Evolutionary conservation across 225 moss, liverwort and hornwort genomes (phyloP).

Genomic region (Bryoerythrophyllum caledonicum): DNA sequence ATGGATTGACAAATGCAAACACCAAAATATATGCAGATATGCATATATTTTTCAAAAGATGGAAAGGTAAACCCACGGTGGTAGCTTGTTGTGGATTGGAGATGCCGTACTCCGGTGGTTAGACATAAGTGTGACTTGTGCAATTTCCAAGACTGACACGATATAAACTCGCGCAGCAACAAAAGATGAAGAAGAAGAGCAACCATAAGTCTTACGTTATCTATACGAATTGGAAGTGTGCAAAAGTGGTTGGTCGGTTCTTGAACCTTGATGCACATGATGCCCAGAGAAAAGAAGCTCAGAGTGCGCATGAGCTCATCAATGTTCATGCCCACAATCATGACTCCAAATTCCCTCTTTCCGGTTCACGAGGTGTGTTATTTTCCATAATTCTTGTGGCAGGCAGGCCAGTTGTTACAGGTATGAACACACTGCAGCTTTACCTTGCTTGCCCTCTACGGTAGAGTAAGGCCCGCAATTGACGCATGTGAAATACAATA

Average conservation of each 20-base stretch:
- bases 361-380: neutral
- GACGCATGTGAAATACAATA: too few relatives aligned
- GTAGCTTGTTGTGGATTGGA: too few relatives aligned
- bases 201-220: too few relatives aligned
- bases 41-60: too few relatives aligned
- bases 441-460: neutral
- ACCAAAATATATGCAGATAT: too few relatives aligned
- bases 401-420: neutral
- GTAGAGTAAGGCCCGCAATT: too few relatives aligned
- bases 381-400: neutral
- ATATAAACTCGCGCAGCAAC: neutral
- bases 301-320: neutral
- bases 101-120: too few relatives aligned
- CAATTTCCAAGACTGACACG: slow-evolving; percentile 10
- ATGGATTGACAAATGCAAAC: too few relatives aligned
- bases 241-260: too few relatives aligned
- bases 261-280: slow-evolving; percentile 16
- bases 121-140: neutral
- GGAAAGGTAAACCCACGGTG: too few relatives aligned
- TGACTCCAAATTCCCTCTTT: neutral
- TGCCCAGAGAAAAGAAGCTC: slow-evolving; percentile 11
- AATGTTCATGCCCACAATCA: slow-evolving; percentile 8
- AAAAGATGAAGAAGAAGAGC: too few relatives aligned
- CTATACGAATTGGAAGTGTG: too few relatives aligned
- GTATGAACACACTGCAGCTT: neutral